Base-by-base conservation (phyloP, 352 stramenopile genomes). In the Aphanomyces cochlioides region DNA sequence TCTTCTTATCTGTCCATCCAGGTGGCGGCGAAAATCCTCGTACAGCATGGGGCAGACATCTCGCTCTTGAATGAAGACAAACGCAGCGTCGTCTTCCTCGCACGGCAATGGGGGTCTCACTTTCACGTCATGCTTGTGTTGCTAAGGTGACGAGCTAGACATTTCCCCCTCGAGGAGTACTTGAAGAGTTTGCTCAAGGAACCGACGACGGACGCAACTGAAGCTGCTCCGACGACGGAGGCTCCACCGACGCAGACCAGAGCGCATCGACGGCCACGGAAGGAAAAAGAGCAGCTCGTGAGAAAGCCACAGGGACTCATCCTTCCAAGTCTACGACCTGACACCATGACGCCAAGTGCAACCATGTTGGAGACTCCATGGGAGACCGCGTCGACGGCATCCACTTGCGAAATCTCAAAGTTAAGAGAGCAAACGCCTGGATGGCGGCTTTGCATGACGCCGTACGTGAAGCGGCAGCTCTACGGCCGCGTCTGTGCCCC, bases 21-120 rank as follows among this genome's bases (percentile, higher is more conserved):
- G 64, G 47, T 90, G 5, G 83, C 82, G 5, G 85, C 80, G 0
- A 70, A 78, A 47, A 75, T 90, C 3, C 74, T 92, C 2, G 66
- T 90, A 2, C 76, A 79, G 1, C 66, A 90, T 45, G 84, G 83
- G n/a, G 84, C 83, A 0, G 88, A 78, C 56, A 72, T 79, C 4
- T 90, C 77, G 37, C 76, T 79, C 38, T 87, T 87, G 60, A 90
- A 92, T 66, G 84, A 90, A 70, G 84, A 90, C 72, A 90, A 89
- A 64, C 75, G 77, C 37, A 92, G 78, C 43, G 83, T 89, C 12
- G 76, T 92, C 45, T 92, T 90, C 43, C 63, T 92, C 12, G 81
- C 83, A 21, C 87, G 89, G 73, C 90, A 92, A 68, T 92, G 84
- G 84, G 74, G 80, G 7, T 73, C 17, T 66, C 58, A 34, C 38